Conservation (phyloP, 106 monocot genomes). For the Gastrodia elata region DNA sequence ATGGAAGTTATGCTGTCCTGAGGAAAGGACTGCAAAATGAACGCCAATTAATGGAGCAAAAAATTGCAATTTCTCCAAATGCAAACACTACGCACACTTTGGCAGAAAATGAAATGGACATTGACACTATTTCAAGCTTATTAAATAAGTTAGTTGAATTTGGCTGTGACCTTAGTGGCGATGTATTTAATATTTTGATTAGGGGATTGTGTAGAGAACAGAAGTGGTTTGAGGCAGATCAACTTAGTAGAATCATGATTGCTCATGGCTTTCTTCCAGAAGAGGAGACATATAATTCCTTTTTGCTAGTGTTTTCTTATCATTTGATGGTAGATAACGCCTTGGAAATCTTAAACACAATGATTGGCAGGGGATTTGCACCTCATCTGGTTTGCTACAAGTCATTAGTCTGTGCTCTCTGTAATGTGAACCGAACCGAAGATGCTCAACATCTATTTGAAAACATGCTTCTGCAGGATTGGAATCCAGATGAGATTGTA, state of each 20-base stretch:
- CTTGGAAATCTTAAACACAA: slow-evolving; percentile 35
- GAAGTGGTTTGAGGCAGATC: slow-evolving; percentile 58
- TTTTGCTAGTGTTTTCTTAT: slow-evolving; percentile 30
- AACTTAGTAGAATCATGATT: slow-evolving; percentile 38
- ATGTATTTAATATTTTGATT: slow-evolving; percentile 34
- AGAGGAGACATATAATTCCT: slow-evolving; percentile 48
- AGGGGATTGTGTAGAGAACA: slow-evolving; percentile 63
- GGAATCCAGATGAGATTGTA: slow-evolving; percentile 88
- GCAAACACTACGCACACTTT: slow-evolving; percentile 12
- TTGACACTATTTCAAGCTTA: slow-evolving; percentile 39
- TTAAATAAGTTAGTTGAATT: slow-evolving; percentile 38
- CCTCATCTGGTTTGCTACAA: slow-evolving; percentile 38
- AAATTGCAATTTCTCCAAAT: slow-evolving; percentile 25
- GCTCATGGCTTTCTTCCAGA: slow-evolving; percentile 39
- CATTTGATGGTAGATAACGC: slow-evolving; percentile 52
- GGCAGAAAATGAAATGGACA: slow-evolving; percentile 18
- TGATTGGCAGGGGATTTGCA: slow-evolving; percentile 33
- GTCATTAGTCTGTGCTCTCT: slow-evolving; percentile 57
- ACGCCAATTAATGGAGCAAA: slow-evolving; percentile 20
- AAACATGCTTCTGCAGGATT: slow-evolving; percentile 41
- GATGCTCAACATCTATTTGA: slow-evolving; percentile 52
- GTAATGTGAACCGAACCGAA: slow-evolving; percentile 36
- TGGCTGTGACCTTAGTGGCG: slow-evolving; percentile 27
- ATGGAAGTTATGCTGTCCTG: slow-evolving; percentile 41
- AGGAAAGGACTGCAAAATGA: slow-evolving; percentile 53